These are phyloP conservation scores for Vachellia collinsii DNA, from an alignment of 306 rosid species.

Conservation along the genomic window DNA sequence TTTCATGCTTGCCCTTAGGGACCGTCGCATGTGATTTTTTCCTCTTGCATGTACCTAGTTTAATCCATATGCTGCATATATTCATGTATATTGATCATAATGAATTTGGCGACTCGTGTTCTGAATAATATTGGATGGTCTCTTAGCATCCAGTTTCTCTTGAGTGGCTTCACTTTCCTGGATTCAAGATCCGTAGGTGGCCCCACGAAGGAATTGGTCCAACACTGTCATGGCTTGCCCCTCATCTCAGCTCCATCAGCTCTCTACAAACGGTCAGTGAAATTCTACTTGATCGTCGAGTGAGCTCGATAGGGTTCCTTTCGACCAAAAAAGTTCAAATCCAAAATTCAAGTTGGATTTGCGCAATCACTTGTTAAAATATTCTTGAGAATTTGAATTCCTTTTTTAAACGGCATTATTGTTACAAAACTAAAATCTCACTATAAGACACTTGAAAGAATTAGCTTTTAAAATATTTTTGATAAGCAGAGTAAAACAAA, in stretches of 20 bases:
- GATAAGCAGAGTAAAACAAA: too few species aligned
- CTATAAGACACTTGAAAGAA: background rate
- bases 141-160: background rate
- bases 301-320: background rate
- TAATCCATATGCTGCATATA: conserved; percentile 48
- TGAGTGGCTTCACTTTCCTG: background rate
- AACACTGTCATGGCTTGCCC: background rate
- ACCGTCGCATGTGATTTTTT: conserved; percentile 40
- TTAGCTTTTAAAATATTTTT: background rate
- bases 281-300: background rate
- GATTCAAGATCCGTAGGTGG: background rate
- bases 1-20: conserved; percentile 39
- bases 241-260: too few species aligned
- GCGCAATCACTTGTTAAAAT: background rate
- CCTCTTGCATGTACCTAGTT: conserved; percentile 34
- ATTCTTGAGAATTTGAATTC: too few species aligned
- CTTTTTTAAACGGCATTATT: background rate
- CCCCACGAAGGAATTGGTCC: background rate
- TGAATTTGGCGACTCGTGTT: conserved; percentile 11
- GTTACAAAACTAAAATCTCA: background rate
- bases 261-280: too few species aligned
- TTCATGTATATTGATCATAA: conserved; percentile 40
- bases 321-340: background rate
- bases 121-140: conserved; percentile 31
- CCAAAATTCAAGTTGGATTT: background rate